Percentiles rank a stretch among this genome's conserved stretches.
Conservation (phyloP, 257 asterid genomes). For the Thymus mandschuricus region DNA sequence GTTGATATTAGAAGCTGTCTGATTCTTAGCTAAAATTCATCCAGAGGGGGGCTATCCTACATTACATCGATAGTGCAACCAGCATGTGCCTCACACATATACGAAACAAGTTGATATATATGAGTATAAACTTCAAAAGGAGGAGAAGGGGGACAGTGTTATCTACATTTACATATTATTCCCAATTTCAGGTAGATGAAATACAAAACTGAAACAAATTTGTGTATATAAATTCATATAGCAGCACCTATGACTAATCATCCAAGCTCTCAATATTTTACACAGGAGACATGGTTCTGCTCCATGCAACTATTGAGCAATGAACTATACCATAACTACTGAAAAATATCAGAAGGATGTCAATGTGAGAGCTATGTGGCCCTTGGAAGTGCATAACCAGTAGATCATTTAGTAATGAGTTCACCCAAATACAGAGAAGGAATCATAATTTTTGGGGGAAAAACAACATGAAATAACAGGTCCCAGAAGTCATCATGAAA, state of each 20-base stretch:
- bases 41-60: background rate
- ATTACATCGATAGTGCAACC: background rate
- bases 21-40: background rate
- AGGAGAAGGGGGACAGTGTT: background rate
- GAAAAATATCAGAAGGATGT: constrained; percentile 39
- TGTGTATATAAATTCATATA: constrained; percentile 17
- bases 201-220: constrained; percentile 36
- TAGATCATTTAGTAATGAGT: constrained; percentile 4
- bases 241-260: constrained; percentile 49
- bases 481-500: background rate
- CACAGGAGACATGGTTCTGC: constrained; percentile 49
- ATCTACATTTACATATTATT: constrained; percentile 22
- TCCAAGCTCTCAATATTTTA: constrained; percentile 54
- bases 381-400: constrained; percentile 74
- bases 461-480: background rate
- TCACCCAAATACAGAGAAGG: background rate
- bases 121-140: background rate
- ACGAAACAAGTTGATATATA: background rate
- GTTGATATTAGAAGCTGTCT: background rate
- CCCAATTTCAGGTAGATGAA: constrained; percentile 16
- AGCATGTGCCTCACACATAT: background rate
- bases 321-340: constrained; percentile 26
- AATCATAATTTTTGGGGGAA: background rate
- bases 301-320: constrained; percentile 68
- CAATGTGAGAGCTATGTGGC: constrained; percentile 69